phyloP scores from a whole-genome alignment of 1,284 basidiomycete species.

The Amylostereum chailletii region DNA sequence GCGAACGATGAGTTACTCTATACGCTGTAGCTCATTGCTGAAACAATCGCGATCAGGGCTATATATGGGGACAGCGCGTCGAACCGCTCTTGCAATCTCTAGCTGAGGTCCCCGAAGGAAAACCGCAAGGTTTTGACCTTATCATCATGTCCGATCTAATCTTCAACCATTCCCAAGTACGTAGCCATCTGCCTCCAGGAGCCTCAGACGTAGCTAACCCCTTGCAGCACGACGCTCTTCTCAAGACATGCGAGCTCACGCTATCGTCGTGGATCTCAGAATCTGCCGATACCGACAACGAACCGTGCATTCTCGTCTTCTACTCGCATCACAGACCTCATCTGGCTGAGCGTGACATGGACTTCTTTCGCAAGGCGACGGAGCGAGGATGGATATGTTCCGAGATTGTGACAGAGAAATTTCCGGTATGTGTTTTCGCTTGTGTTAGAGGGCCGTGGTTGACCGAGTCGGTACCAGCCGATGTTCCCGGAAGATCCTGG shows the following conservation, averaged over 20 bases:
- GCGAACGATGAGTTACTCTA: constrained; percentile 3
- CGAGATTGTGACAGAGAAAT: constrained; percentile 62
- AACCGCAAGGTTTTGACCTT: constrained; percentile 52
- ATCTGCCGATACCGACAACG: constrained; percentile 6
- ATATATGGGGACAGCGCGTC: constrained; percentile 81
- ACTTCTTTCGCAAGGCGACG: constrained; percentile 71
- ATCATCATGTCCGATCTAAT: constrained; percentile 89
- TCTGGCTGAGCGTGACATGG: constrained; percentile 77
- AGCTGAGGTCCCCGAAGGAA: constrained; percentile 10
- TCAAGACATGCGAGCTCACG: constrained; percentile 62
- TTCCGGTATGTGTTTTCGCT: constrained; percentile 35
- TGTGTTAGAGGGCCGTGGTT: neutral
- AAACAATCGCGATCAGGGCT: constrained; percentile 49
- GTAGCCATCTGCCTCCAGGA: constrained; percentile 1
- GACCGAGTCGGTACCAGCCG: constrained; percentile 32
- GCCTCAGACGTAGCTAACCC: neutral
- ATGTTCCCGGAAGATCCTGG: constrained; percentile 88
- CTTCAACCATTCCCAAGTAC: constrained; percentile 80
- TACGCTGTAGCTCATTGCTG: too few relatives aligned
- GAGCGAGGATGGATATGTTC: constrained; percentile 69
- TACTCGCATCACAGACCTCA: constrained; percentile 89
- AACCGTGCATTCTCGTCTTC: constrained; percentile 75
- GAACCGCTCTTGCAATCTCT: constrained; percentile 40
- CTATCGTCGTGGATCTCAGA: constrained; percentile 16
- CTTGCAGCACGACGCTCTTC: constrained; percentile 71